Conservation (phyloP, 1,284 basidiomycete species). For the Pseudozyma sp. region DNA sequence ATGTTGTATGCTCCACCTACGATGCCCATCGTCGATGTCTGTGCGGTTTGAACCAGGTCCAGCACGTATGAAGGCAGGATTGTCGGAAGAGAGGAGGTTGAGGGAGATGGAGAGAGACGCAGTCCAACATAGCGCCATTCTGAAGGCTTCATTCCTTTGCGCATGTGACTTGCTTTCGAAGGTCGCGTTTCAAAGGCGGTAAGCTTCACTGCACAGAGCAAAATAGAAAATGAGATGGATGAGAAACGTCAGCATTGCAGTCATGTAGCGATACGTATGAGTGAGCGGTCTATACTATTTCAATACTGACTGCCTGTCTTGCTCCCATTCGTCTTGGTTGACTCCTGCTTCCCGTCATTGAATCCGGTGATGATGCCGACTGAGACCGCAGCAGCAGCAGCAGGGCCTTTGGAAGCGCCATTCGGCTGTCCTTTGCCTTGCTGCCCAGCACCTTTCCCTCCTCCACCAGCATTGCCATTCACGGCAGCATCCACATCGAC, state of each 20-base stretch:
- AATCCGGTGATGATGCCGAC: constrained; percentile 7
- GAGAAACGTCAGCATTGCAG: constrained; percentile 1
- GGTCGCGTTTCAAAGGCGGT: no score
- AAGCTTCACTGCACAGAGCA: constrained; percentile 12
- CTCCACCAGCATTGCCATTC: not conserved
- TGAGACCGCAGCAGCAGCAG: constrained; percentile 8
- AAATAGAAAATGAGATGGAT: not conserved
- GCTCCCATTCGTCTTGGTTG: not conserved
- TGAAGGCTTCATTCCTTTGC: constrained; percentile 37
- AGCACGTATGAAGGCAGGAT: constrained; percentile 26
- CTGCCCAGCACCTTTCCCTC: not conserved
- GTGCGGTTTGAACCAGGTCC: constrained; percentile 29
- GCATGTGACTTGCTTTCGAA: constrained; percentile 10
- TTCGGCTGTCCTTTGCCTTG: not conserved
- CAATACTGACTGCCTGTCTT: constrained; percentile 32
- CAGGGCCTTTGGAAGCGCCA: constrained; percentile 3
- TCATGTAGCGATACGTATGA: not conserved
- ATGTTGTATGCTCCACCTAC: constrained; percentile 46
- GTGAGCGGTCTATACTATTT: not conserved
- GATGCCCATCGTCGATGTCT: constrained; percentile 34
- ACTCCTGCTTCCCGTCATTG: not conserved
- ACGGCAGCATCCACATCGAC: not conserved
- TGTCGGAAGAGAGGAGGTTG: not conserved
- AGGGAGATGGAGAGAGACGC: constrained; percentile 10
- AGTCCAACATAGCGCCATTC: constrained; percentile 41